These are phyloP conservation scores for Cercospora zeina DNA, from an alignment of 2,329 filamentous ascomycete species.

Conservation along the genomic window DNA sequence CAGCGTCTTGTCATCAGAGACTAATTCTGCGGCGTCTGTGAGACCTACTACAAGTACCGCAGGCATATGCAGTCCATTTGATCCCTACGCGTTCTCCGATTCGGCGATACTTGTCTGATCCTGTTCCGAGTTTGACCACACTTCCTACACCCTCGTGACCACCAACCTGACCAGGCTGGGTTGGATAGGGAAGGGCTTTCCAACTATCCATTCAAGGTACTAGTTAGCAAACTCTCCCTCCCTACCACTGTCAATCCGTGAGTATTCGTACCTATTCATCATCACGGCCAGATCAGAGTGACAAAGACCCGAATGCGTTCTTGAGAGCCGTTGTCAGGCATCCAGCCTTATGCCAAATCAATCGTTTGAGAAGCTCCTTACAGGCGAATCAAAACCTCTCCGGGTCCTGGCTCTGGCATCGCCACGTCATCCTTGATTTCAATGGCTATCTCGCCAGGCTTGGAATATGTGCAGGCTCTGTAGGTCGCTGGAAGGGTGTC, in stretches of 20 bases:
- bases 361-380: background rate
- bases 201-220: background rate
- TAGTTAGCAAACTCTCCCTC: background rate
- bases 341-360: background rate
- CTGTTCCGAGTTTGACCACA: background rate
- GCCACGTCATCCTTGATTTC: background rate
- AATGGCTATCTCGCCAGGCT: background rate
- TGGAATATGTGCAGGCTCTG: background rate
- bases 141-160: background rate
- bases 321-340: background rate
- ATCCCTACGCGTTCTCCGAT: background rate
- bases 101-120: background rate
- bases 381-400: background rate
- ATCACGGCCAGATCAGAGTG: background rate
- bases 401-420: background rate
- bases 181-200: background rate
- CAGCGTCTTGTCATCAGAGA: background rate
- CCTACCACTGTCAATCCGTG: background rate
- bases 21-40: background rate
- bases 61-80: slow-evolving; percentile 1
- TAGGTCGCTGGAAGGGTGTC: background rate
- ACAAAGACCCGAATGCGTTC: background rate
- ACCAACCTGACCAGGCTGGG: background rate
- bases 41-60: background rate
- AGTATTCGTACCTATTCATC: background rate